Evolutionary conservation across 139 green algal species (phyloP).

Genomic region (Zygnema cylindricum): DNA sequence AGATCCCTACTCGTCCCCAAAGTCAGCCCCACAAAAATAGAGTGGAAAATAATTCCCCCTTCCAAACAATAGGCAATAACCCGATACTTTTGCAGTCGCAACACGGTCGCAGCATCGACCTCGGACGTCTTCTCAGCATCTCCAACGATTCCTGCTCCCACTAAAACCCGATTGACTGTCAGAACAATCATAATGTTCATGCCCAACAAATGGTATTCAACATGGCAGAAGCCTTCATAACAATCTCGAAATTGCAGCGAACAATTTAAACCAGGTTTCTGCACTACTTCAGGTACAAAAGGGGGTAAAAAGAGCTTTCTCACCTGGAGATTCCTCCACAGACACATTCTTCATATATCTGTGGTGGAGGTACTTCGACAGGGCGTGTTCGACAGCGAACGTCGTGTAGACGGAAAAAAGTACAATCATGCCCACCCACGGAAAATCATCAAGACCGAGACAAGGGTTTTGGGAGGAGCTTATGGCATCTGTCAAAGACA

Average conservation of each 20-base stretch:
- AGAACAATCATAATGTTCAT: too few species aligned
- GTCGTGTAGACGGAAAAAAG: slow-evolving; percentile 15
- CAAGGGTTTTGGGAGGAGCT: slow-evolving; percentile 6
- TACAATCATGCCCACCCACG: slow-evolving; percentile 11
- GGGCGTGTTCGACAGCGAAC: slow-evolving; percentile 23
- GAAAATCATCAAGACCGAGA: slow-evolving; percentile 16
- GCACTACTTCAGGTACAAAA: too few species aligned
- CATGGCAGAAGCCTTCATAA: too few species aligned
- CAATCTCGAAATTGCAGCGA: too few species aligned
- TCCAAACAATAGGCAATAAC: slow-evolving; percentile 50
- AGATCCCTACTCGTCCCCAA: slow-evolving; percentile 30
- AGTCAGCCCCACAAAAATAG: slow-evolving; percentile 52
- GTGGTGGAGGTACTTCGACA: not conserved
- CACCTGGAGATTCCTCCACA: too few species aligned
- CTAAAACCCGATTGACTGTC: too few species aligned
- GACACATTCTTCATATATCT: not conserved
- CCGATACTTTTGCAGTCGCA: slow-evolving; percentile 2
- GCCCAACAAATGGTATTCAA: too few species aligned
- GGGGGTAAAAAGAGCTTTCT: too few species aligned
- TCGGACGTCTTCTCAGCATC: too few species aligned
- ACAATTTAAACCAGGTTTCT: too few species aligned
- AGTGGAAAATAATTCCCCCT: slow-evolving; percentile 57
- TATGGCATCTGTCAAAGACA: slow-evolving; percentile 5
- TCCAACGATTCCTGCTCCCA: too few species aligned
- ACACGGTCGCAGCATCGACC: too few species aligned